Evolutionary conservation across 169 alveolate genomes (phyloP).

Genomic region (Theileria annulata): DNA sequence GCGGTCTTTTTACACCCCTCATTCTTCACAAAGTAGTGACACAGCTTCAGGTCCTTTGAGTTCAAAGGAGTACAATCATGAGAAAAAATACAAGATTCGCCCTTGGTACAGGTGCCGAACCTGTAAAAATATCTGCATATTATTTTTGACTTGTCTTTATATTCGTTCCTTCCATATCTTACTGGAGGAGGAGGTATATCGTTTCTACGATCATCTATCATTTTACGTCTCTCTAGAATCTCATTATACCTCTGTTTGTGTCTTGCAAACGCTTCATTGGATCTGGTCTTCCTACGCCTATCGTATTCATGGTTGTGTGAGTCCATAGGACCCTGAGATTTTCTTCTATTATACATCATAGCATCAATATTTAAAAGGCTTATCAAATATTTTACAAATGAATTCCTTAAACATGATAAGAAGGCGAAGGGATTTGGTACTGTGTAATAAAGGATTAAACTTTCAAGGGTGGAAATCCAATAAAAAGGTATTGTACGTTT

Average conservation of each 20-base stretch:
- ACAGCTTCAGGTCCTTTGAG: slow-evolving; percentile 74
- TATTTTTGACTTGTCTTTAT: slow-evolving; percentile 22
- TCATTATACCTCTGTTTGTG: slow-evolving; percentile 52
- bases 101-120: slow-evolving; percentile 72
- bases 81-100: slow-evolving; percentile 69
- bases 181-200: neutral
- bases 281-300: slow-evolving; percentile 33
- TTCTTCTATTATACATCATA: slow-evolving; percentile 4
- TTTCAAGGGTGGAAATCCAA: neutral
- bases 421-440: neutral
- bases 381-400: neutral
- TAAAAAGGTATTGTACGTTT: neutral
- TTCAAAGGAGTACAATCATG: slow-evolving; percentile 77
- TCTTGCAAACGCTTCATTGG: slow-evolving; percentile 50
- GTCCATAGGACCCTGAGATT: neutral
- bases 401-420: neutral
- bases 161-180: slow-evolving; percentile 7
- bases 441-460: neutral
- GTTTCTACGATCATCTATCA: neutral
- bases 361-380: neutral
- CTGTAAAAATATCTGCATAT: slow-evolving; percentile 74
- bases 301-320: neutral
- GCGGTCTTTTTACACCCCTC: slow-evolving; percentile 58
- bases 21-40: slow-evolving; percentile 68
- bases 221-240: slow-evolving; percentile 28